Base-by-base conservation (phyloP, 1,284 basidiomycete genomes). In the Leccinum fallax region DNA sequence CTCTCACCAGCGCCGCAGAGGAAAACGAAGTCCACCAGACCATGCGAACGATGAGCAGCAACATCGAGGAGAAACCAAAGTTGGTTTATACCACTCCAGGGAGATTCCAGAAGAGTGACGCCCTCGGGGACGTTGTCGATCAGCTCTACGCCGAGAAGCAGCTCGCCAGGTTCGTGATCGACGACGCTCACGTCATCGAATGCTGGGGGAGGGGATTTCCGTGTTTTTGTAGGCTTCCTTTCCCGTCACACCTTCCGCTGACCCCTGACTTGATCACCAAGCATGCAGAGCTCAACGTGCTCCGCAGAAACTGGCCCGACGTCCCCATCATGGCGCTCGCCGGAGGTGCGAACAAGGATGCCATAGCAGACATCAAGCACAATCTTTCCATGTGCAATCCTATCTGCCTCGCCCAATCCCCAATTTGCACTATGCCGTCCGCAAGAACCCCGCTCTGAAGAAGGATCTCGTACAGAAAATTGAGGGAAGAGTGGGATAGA, bases 311-410 rank as follows among this genome's bases (percentile, higher is more conserved):
- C 11, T 98, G 88, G 76, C 92, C 93, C 0, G 73, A 79, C 3
- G 84, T 96, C 1, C 97, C 97, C 0, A 90, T 99, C 71, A 98
- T 98, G 86, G 97, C 97, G 0, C 82, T 99, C 53, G 98, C 97
- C 0, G 97, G 95, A 2, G 98, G 97, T 0, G 97, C 96, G 1
- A 94, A 92, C 64, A 79, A 83, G 54, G 82, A 88, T 57, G 91
- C 92, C 2, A 85, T 90, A 62, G 80, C 85, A 34, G 95, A 98
- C 72, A 92, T 99, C 72, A 85, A 92, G 61, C 74, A 79, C 10
- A 85, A 85, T 21, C 85, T 98, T 10, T 78, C 82, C n/a, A 85
- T 97, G 60, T 67, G 69, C 21, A 72, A 82, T 54, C 89, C 88
- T 64, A 79, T 83, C 30, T 81, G 83, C 21, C 82, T 96, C 55